phyloP scores from a whole-genome alignment of 495 filamentous ascomycete genomes.

The Penicillium robsamsonii region DNA sequence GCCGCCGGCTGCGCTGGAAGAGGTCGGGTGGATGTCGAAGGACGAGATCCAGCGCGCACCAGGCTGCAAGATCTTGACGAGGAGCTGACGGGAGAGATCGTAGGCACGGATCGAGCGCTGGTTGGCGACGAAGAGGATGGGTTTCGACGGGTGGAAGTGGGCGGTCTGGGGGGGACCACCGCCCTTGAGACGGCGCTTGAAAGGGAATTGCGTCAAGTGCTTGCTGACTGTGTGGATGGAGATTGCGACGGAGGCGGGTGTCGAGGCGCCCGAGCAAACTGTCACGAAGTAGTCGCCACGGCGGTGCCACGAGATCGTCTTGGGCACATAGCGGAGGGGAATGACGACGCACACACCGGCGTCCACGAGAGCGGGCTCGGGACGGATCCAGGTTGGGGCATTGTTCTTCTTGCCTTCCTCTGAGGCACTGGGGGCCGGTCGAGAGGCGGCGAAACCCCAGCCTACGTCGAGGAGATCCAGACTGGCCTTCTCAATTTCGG shows the following conservation, averaged over 20 bases:
- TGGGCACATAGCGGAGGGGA: conserved; percentile 77
- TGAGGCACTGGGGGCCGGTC: conserved; percentile 56
- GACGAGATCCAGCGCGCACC: conserved; percentile 93
- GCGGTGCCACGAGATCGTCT: conserved; percentile 92
- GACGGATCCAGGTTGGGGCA: conserved; percentile 78
- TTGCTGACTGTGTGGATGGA: conserved; percentile 94
- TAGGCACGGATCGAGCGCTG: conserved; percentile 88
- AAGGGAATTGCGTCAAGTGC: conserved; percentile 90
- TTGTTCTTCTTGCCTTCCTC: conserved; percentile 67
- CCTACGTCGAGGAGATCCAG: conserved; percentile 77
- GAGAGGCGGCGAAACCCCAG: conserved; percentile 82
- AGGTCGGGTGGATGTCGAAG: conserved; percentile 83
- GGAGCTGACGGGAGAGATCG: conserved; percentile 82
- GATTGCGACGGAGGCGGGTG: conserved; percentile 66
- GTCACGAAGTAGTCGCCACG: conserved; percentile 93
- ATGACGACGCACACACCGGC: conserved; percentile 73
- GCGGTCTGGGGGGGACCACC: conserved; percentile 82
- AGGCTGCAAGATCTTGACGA: conserved; percentile 87
- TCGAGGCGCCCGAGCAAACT: conserved; percentile 73
- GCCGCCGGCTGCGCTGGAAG: conserved; percentile 56
- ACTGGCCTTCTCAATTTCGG: conserved; percentile 70
- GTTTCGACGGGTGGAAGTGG: conserved; percentile 89
- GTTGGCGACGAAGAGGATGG: conserved; percentile 93
- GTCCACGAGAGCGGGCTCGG: conserved; percentile 67
- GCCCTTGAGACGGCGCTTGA: conserved; percentile 72